phyloP scores from a whole-genome alignment of 352 stramenopile species.

The Blastocystis sp. region DNA sequence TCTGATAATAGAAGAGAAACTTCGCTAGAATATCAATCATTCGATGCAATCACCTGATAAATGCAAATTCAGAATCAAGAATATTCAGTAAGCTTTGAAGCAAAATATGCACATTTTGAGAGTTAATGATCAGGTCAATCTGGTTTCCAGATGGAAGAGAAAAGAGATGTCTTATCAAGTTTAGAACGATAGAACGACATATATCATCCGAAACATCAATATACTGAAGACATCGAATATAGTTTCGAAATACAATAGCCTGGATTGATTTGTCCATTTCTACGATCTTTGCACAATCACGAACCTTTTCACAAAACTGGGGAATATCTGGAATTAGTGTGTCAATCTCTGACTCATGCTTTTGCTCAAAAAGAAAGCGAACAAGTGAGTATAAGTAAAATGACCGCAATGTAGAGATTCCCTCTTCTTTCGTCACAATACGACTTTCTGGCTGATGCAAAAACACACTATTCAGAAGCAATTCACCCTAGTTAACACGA shows the following conservation, averaged over 20 bases:
- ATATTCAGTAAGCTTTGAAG: constrained; percentile 4
- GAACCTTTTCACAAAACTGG: not conserved
- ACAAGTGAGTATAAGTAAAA: constrained; percentile 42
- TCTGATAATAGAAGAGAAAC: constrained; percentile 6
- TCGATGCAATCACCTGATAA: not conserved
- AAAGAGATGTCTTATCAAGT: not conserved
- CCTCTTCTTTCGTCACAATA: not conserved
- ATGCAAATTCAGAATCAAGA: not conserved
- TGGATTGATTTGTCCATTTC: not conserved
- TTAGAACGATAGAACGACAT: not conserved
- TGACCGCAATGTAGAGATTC: not conserved
- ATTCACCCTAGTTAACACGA: not conserved
- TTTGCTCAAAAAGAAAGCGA: constrained; percentile 29
- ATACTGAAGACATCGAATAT: constrained; percentile 12
- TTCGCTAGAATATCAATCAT: not conserved
- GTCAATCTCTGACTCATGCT: not conserved
- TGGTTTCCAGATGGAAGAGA: not conserved
- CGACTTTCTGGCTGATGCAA: not conserved
- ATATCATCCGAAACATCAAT: not conserved
- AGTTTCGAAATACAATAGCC: not conserved
- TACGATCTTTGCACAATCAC: not conserved
- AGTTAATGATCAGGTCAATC: not conserved
- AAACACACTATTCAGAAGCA: constrained; percentile 10
- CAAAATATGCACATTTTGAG: not conserved
- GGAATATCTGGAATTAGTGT: constrained; percentile 30